A percentile compares a stretch with the other conserved stretches of the same genome.
Conservation (phyloP, 768 basidiomycete genomes). For the Pisolithus tinctorius region DNA sequence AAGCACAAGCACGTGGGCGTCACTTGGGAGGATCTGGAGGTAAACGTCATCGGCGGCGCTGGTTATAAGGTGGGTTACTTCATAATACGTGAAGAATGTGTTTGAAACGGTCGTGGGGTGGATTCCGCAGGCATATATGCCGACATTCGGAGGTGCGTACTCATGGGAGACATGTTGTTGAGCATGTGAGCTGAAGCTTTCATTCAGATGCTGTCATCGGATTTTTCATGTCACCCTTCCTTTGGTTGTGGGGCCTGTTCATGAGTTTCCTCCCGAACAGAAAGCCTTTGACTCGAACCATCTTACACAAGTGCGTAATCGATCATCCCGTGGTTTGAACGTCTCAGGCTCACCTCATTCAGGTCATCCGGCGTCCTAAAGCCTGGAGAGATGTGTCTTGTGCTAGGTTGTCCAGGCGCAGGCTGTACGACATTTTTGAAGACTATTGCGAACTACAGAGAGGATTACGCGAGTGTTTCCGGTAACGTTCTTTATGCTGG, state of each 20-base stretch:
- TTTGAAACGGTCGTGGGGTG: neutral
- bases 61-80: slow-evolving; percentile 44
- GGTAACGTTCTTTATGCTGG: slow-evolving; percentile 83
- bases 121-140: slow-evolving; percentile 39
- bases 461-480: slow-evolving; percentile 52
- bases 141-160: slow-evolving; percentile 52
- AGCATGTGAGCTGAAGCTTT: neutral
- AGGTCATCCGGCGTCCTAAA: slow-evolving; percentile 65
- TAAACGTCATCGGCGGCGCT: slow-evolving; percentile 49
- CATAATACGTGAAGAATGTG: neutral
- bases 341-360: slow-evolving; percentile 1
- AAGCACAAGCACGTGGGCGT: slow-evolving; percentile 72
- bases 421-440: slow-evolving; percentile 88
- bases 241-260: slow-evolving; percentile 41
- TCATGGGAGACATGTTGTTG: neutral
- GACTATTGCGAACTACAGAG: slow-evolving; percentile 69
- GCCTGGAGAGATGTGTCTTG: slow-evolving; percentile 83
- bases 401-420: slow-evolving; percentile 74
- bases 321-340: neutral
- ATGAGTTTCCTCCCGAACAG: slow-evolving; percentile 33
- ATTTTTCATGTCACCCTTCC: slow-evolving; percentile 48
- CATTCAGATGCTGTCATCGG: slow-evolving; percentile 41
- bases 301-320: slow-evolving; percentile 48
- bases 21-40: slow-evolving; percentile 64
- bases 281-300: slow-evolving; percentile 38